Evolutionary conservation across 1,139 yeast species (phyloP).

Genomic region (Hanseniaspora uvarum): DNA sequence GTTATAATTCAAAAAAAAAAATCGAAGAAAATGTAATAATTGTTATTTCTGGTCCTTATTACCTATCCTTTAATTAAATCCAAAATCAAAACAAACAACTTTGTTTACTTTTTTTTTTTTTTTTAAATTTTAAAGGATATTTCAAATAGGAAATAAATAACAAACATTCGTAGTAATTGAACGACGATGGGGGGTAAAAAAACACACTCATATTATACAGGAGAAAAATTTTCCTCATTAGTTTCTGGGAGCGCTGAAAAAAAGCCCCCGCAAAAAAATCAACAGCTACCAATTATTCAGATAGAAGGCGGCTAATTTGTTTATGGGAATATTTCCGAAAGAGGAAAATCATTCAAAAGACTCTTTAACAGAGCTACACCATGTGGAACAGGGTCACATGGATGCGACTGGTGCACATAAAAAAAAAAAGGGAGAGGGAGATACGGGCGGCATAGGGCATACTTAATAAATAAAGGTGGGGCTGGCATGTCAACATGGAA

Average conservation of each 20-base stretch:
- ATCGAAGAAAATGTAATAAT: background rate
- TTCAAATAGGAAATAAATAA: background rate
- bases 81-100: background rate
- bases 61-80: too few relatives aligned
- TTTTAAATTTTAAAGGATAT: background rate
- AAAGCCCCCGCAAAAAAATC: too few relatives aligned
- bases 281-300: background rate
- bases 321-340: background rate
- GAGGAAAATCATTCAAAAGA: background rate
- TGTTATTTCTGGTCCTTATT: too few relatives aligned
- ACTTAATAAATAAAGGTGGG: too few relatives aligned
- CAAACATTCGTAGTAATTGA: background rate
- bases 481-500: too few relatives aligned
- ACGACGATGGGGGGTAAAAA: background rate
- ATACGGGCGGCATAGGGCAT: too few relatives aligned
- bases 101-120: background rate
- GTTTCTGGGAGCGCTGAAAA: background rate
- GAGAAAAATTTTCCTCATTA: background rate
- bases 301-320: background rate
- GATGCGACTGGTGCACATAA: too few relatives aligned
- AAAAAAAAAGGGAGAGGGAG: background rate
- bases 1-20: background rate
- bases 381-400: too few relatives aligned
- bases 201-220: too few relatives aligned
- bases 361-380: too few relatives aligned